These are phyloP conservation scores for Sporobolomyces phaffii DNA, from an alignment of 768 basidiomycete genomes.

Conservation along the genomic window DNA sequence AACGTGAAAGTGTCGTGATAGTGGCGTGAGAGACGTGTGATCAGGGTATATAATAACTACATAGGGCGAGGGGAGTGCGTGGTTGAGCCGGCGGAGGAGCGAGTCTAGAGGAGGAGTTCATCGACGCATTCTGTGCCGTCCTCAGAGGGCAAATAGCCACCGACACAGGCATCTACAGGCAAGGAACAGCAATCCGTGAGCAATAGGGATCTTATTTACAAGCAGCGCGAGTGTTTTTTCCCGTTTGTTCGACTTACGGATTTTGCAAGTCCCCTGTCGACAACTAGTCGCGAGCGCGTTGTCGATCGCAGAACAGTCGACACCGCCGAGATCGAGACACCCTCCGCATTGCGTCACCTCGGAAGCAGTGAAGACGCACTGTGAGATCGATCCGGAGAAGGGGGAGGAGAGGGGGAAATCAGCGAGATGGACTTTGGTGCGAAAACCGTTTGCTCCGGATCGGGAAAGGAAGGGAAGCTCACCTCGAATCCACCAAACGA, in stretches of 20 bases:
- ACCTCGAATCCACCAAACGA: conserved; percentile 31
- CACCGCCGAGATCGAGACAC: conserved; percentile 18
- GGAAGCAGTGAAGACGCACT: conserved; percentile 17
- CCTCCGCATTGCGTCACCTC: conserved; percentile 32
- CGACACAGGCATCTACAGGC: conserved; percentile 14
- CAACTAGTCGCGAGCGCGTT: conserved; percentile 28
- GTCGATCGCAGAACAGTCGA: conserved; percentile 12
- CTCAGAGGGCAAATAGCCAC: conserved; percentile 2
- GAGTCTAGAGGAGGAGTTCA: neutral
- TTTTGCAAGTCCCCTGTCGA: conserved; percentile 6
- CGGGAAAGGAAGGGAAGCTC: neutral
- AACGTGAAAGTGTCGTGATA: too few relatives aligned
- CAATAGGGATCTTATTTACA: neutral
- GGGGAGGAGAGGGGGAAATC: too few relatives aligned
- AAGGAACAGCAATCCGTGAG: too few relatives aligned
- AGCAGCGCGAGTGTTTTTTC: neutral
- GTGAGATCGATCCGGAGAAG: neutral
- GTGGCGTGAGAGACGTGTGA: too few relatives aligned
- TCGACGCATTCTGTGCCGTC: conserved; percentile 18
- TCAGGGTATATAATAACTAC: neutral
- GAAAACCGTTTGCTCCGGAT: too few relatives aligned
- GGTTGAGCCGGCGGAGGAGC: too few relatives aligned
- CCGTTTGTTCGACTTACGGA: conserved; percentile 21
- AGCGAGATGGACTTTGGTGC: too few relatives aligned
- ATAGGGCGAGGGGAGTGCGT: neutral